These are phyloP conservation scores for Fusarium cyanostomum DNA, from an alignment of 2,329 filamentous ascomycete genomes.

Conservation along the genomic window DNA sequence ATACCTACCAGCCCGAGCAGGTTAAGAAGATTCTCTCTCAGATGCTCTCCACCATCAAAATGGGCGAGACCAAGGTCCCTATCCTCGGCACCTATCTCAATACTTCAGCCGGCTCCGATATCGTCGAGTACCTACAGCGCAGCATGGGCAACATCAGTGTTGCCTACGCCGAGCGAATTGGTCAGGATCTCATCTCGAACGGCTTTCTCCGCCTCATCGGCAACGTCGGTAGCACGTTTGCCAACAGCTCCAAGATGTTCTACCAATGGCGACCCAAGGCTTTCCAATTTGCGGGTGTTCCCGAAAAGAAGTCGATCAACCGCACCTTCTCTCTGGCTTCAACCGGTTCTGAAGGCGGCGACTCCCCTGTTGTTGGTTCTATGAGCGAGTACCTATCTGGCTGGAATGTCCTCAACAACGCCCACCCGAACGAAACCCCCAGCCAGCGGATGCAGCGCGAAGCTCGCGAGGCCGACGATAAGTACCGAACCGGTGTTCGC, in stretches of 20 bases:
- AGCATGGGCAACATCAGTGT: slow-evolving; percentile 85
- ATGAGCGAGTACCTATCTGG: slow-evolving; percentile 89
- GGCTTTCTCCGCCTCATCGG: slow-evolving; percentile 91
- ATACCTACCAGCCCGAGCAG: slow-evolving; percentile 84
- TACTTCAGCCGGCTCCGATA: slow-evolving; percentile 89
- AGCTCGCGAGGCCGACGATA: slow-evolving; percentile 88
- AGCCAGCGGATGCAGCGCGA: slow-evolving; percentile 87
- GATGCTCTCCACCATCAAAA: slow-evolving; percentile 85
- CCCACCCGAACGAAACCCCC: slow-evolving; percentile 92
- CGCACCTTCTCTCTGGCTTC: slow-evolving; percentile 79
- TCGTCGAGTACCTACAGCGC: slow-evolving; percentile 93
- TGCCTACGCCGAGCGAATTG: slow-evolving; percentile 92
- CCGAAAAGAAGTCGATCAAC: slow-evolving; percentile 83
- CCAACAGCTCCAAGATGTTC: slow-evolving; percentile 96
- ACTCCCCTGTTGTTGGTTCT: slow-evolving; percentile 82
- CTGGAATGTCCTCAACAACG: slow-evolving; percentile 88
- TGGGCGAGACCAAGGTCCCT: slow-evolving; percentile 92
- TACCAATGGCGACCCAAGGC: slow-evolving; percentile 97
- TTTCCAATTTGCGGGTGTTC: slow-evolving; percentile 86
- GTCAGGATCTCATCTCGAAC: slow-evolving; percentile 87
- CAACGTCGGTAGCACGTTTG: slow-evolving; percentile 94
- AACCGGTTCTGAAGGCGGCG: slow-evolving; percentile 63
- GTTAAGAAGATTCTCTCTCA: slow-evolving; percentile 89
- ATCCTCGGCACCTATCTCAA: slow-evolving; percentile 96
- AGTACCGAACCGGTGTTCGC: slow-evolving; percentile 86